phyloP scores from a whole-genome alignment of 139 green algal species.

The Dunaliella primolecta region DNA sequence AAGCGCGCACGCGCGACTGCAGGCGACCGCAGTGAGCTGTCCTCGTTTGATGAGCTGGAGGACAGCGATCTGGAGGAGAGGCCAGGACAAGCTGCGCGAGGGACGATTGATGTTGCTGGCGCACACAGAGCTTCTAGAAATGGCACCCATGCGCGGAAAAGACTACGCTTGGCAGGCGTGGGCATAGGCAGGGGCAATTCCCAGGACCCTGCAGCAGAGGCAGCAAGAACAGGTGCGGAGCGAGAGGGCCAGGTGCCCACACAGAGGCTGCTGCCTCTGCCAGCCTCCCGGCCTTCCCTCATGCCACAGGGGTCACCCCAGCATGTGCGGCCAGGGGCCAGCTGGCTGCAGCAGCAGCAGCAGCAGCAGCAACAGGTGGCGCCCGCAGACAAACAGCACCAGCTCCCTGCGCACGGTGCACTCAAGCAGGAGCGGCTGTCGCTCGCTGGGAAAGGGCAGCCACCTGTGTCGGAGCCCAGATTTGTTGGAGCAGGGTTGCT shows the following conservation, averaged over 20 bases:
- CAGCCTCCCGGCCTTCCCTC: too few relatives aligned
- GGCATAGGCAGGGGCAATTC: background rate
- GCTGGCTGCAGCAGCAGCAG: background rate
- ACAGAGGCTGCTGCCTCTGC: too few relatives aligned
- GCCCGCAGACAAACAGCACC: too few relatives aligned
- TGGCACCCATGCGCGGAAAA: background rate
- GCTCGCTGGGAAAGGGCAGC: too few relatives aligned
- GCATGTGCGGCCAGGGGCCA: background rate
- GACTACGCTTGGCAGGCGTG: too few relatives aligned
- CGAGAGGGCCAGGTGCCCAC: background rate
- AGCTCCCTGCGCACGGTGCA: too few relatives aligned
- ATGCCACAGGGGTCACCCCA: background rate
- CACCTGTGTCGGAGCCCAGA: too few relatives aligned
- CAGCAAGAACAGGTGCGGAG: background rate
- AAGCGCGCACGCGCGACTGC: background rate
- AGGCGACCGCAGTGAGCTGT: too few relatives aligned
- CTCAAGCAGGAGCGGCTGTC: too few relatives aligned
- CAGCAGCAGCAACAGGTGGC: constrained; percentile 1
- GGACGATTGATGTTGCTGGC: background rate
- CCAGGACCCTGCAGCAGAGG: background rate
- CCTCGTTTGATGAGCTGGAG: too few relatives aligned
- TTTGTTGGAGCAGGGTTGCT: too few relatives aligned
- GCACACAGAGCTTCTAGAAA: background rate
- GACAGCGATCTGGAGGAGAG: background rate
- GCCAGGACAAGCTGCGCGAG: background rate